Base-by-base conservation (phyloP, 2,329 filamentous ascomycete species). In the Trichoderma citrinoviride region DNA sequence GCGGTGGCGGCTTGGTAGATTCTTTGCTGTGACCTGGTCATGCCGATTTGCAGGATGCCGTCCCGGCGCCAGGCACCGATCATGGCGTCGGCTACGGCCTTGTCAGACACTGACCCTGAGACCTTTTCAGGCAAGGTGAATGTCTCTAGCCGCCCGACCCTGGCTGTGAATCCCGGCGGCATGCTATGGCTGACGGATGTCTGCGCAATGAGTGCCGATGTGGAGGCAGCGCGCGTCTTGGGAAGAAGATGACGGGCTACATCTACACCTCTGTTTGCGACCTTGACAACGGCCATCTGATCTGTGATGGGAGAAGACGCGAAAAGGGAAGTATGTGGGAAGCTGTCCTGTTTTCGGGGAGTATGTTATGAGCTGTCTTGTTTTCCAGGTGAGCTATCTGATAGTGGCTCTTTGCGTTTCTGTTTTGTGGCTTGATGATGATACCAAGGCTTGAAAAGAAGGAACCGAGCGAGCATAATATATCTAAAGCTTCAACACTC, bases 1-100 rank as follows among this genome's bases (percentile, higher is more conserved):
- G 69, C 66, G 25, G 76, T 74, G 33, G 80, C 80, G 7, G 72
- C 70, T 12, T 75, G 66, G 65, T 78, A 79, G 8, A 78, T 68
- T 7, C 54, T 66, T 54, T 74, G 73, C 61, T 81, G 77, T n/a
- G 65, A 21, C 27, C 69, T 64, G 25, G 70, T 71, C 76, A 80
- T 80, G 63, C 72, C 69, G n/a, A 82, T 74, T 68, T 83, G 79
- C 44, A 83, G 73, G 66, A 83, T 82, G 44, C 80, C 80, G 50
- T 82, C 79, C 0, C 72, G 72, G 14, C 76, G 76, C 78, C 79
- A 82, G 3, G 80, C 77, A 0, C 73, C 67, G 27, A 83, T 71
- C 47, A 83, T 74, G 46, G 75, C 75, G 44, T 74, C 72, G 5
- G 78, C 81, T 62, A 82, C 71, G 5, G 72, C 72, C 43, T 67